Evolutionary conservation across 768 basidiomycete species (phyloP).

Genomic region (Phlegmacium glaucopus): DNA sequence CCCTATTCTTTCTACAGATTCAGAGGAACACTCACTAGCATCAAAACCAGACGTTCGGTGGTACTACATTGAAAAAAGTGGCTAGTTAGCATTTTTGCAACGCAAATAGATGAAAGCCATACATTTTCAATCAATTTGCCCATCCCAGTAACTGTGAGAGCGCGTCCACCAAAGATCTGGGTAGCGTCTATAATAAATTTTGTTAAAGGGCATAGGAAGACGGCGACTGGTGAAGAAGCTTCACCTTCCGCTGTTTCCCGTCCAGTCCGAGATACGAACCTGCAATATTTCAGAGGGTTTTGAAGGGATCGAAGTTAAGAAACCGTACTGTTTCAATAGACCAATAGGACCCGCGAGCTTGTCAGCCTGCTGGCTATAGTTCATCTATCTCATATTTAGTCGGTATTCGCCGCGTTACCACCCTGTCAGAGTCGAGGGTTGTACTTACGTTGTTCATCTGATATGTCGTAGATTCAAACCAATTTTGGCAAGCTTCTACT

Average conservation of each 20-base stretch:
- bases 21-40: constrained; percentile 46
- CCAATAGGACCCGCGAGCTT: constrained; percentile 89
- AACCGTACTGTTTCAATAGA: constrained; percentile 76
- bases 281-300: constrained; percentile 21
- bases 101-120: constrained; percentile 16
- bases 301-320: constrained; percentile 1
- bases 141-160: constrained; percentile 84
- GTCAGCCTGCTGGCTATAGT: constrained; percentile 77
- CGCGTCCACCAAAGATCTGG: constrained; percentile 87
- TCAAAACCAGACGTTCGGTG: constrained; percentile 84
- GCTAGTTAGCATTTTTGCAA: constrained; percentile 2
- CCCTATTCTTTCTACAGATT: background rate
- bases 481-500: constrained; percentile 80
- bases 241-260: constrained; percentile 70
- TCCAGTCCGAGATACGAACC: constrained; percentile 64
- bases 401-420: background rate
- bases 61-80: constrained; percentile 41
- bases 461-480: constrained; percentile 86
- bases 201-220: constrained; percentile 11
- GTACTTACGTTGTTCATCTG: constrained; percentile 83
- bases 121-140: constrained; percentile 82
- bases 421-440: background rate
- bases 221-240: background rate
- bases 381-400: constrained; percentile 65
- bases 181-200: constrained; percentile 55